phyloP scores from a whole-genome alignment of 768 basidiomycete species.

The Pholiota conissans region DNA sequence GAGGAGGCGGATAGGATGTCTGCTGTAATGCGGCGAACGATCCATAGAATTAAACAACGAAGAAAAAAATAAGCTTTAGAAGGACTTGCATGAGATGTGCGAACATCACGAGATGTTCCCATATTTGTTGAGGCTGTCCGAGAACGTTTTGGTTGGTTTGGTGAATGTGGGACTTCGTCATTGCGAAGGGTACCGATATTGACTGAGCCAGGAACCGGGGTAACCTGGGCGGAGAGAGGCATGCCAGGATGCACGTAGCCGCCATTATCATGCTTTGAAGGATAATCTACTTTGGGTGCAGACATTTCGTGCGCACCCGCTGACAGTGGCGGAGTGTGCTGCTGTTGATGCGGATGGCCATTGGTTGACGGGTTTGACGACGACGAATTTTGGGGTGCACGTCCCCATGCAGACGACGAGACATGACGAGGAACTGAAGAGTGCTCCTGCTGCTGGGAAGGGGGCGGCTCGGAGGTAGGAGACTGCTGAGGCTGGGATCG shows the following conservation, averaged over 20 bases:
- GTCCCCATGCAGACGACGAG: slow-evolving; percentile 7
- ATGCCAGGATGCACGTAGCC: slow-evolving; percentile 49
- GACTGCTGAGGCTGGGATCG: slow-evolving; percentile 18
- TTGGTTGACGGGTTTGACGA: slow-evolving; percentile 13
- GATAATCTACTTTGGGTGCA: slow-evolving; percentile 38
- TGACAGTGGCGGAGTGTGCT: slow-evolving; percentile 48
- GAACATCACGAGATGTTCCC: slow-evolving; percentile 42
- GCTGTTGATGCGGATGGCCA: slow-evolving; percentile 43
- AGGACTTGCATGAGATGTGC: slow-evolving; percentile 50
- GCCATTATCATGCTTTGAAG: slow-evolving; percentile 48
- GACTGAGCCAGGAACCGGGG: slow-evolving; percentile 37
- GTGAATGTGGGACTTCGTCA: slow-evolving; percentile 37
- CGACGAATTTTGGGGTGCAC: slow-evolving; percentile 10
- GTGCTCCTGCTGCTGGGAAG: slow-evolving; percentile 34
- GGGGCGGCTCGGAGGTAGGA: slow-evolving; percentile 32
- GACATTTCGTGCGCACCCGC: slow-evolving; percentile 37
- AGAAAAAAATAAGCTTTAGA: slow-evolving; percentile 7
- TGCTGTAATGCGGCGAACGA: slow-evolving; percentile 17
- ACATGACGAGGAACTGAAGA: slow-evolving; percentile 11
- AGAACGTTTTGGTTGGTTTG: slow-evolving; percentile 42
- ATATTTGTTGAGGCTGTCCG: slow-evolving; percentile 39
- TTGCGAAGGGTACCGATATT: slow-evolving; percentile 33
- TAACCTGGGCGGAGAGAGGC: slow-evolving; percentile 44
- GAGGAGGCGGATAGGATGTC: slow-evolving; percentile 38
- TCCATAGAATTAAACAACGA: slow-evolving; percentile 8